Conservation (phyloP, 2,329 filamentous ascomycete species). For the Trichophyton mentagrophytes region DNA sequence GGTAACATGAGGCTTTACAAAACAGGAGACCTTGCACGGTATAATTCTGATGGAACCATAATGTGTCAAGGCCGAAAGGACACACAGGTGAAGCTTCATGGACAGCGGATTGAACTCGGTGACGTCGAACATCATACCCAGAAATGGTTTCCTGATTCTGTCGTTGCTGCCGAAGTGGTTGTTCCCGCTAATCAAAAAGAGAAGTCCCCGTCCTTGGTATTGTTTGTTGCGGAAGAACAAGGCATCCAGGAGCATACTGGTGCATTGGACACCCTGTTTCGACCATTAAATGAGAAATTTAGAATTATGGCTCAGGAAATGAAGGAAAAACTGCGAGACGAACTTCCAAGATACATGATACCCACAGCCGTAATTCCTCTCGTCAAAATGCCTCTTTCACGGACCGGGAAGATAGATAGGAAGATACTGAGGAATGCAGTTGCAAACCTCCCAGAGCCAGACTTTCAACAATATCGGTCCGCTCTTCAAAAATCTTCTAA, state of each 20-base stretch:
- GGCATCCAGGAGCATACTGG: neutral
- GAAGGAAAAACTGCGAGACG: neutral
- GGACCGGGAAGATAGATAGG: slow-evolving; percentile 10
- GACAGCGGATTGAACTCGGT: slow-evolving; percentile 7
- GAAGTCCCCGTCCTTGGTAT: slow-evolving; percentile 1
- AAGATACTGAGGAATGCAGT: slow-evolving; percentile 19
- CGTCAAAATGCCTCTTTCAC: slow-evolving; percentile 6
- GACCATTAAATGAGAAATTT: neutral
- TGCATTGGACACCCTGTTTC: neutral
- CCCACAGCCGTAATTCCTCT: slow-evolving; percentile 23
- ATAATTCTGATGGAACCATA: slow-evolving; percentile 15
- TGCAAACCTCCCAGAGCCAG: slow-evolving; percentile 9
- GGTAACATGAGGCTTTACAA: slow-evolving; percentile 19
- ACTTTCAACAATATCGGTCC: neutral
- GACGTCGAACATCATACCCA: slow-evolving; percentile 9
- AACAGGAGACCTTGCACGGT: slow-evolving; percentile 22
- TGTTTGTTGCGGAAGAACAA: slow-evolving; percentile 9
- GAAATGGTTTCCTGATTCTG: neutral
- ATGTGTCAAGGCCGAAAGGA: slow-evolving; percentile 6
- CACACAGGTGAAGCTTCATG: slow-evolving; percentile 5
- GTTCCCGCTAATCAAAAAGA: neutral
- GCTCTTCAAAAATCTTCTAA: neutral
- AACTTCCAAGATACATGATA: slow-evolving; percentile 9
- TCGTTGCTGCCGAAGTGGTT: slow-evolving; percentile 5
- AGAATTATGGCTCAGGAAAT: neutral